Evolutionary conservation across 2,329 filamentous ascomycete species (phyloP).

Genomic region (Cryphonectria nitschkei): DNA sequence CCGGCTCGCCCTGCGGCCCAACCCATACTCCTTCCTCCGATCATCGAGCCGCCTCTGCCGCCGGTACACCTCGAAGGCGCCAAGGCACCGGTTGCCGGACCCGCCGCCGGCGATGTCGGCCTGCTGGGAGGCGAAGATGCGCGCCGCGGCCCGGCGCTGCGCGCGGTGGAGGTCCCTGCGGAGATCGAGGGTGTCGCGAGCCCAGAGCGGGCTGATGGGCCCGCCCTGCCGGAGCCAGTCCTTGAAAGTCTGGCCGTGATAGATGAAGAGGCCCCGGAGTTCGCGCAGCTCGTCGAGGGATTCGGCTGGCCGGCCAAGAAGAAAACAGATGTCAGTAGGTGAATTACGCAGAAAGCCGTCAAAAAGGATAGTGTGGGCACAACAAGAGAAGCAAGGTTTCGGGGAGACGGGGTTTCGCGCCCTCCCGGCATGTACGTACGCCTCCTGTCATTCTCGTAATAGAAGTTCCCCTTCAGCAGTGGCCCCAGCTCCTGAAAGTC

Average conservation of each 20-base stretch:
- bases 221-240: slow-evolving; percentile 60
- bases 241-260: slow-evolving; percentile 54
- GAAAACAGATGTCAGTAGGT: slow-evolving; percentile 1
- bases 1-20: slow-evolving; percentile 31
- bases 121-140: slow-evolving; percentile 58
- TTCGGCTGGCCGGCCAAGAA: slow-evolving; percentile 44
- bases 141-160: slow-evolving; percentile 60
- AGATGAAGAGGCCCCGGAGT: slow-evolving; percentile 50
- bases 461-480: slow-evolving; percentile 58
- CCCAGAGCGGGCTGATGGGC: slow-evolving; percentile 60
- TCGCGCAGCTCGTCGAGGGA: slow-evolving; percentile 55
- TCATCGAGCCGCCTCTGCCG: slow-evolving; percentile 45
- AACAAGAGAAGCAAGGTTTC: no score
- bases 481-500: slow-evolving; percentile 63
- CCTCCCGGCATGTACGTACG: slow-evolving; percentile 43
- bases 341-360: background rate
- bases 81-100: slow-evolving; percentile 51
- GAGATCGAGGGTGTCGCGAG: slow-evolving; percentile 54
- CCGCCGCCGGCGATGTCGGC: slow-evolving; percentile 42
- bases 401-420: no score
- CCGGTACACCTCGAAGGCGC: slow-evolving; percentile 58
- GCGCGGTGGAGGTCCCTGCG: slow-evolving; percentile 58
- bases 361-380: background rate
- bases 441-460: slow-evolving; percentile 61
- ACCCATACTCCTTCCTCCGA: slow-evolving; percentile 40